Evolutionary conservation across 129 eudicot genomes (phyloP).

Genomic region (Escallonia herrerae): DNA sequence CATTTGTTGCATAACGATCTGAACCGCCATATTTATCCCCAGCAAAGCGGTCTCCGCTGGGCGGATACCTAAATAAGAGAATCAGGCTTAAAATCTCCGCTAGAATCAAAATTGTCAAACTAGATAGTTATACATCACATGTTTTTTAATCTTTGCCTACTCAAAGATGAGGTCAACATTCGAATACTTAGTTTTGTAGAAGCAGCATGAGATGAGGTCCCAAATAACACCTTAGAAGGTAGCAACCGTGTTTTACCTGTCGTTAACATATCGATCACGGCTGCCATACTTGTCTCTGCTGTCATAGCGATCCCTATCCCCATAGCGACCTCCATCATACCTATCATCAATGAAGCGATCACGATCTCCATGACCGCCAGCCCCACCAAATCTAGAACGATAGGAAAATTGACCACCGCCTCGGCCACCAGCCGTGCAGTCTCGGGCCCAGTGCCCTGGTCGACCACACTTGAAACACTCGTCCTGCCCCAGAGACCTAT

Average conservation of each 20-base stretch:
- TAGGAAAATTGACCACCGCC: constrained; percentile 57
- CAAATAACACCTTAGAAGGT: too few relatives aligned
- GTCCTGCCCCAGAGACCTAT: constrained; percentile 65
- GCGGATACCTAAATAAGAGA: constrained; percentile 44
- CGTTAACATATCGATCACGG: constrained; percentile 57
- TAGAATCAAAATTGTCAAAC: neutral
- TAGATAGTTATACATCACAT: too few relatives aligned
- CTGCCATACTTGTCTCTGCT: constrained; percentile 67
- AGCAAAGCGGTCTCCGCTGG: constrained; percentile 58
- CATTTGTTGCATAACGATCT: constrained; percentile 65
- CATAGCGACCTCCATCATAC: constrained; percentile 68
- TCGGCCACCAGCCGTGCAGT: constrained; percentile 77
- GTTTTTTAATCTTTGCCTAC: too few relatives aligned
- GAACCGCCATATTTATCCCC: constrained; percentile 57
- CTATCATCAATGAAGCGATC: constrained; percentile 73
- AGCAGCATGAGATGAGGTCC: too few relatives aligned
- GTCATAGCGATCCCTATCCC: constrained; percentile 72
- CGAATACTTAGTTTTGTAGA: too few relatives aligned
- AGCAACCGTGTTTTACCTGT: constrained; percentile 33
- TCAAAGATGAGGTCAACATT: too few relatives aligned
- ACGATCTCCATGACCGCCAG: constrained; percentile 66
- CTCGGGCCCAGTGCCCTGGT: constrained; percentile 94
- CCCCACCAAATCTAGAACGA: constrained; percentile 56
- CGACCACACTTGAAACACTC: constrained; percentile 99
- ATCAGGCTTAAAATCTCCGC: neutral